Conservation (phyloP, 257 asterid genomes). For the Solanum bulbocastanum region DNA sequence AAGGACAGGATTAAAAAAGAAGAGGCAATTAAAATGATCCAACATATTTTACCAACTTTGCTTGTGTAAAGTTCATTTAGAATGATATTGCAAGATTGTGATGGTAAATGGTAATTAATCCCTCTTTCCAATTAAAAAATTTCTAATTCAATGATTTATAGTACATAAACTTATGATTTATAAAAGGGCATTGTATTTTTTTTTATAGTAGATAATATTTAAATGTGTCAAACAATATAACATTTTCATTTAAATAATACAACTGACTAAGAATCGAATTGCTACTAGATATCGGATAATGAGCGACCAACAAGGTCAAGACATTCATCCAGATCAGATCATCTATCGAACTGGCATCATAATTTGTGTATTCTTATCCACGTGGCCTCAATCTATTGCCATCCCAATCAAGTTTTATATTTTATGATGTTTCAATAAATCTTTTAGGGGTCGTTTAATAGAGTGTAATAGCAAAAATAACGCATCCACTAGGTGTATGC, state of each 20-base stretch:
- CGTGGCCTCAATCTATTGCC: neutral
- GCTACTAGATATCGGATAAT: neutral
- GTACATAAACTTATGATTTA: neutral
- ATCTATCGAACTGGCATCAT: neutral
- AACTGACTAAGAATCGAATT: neutral
- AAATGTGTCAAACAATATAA: neutral
- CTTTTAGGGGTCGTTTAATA: neutral
- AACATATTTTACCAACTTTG: neutral
- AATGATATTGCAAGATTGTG: neutral
- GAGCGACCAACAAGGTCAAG: neutral
- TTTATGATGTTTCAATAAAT: neutral
- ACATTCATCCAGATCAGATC: neutral
- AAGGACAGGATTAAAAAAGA: neutral
- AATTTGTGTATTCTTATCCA: neutral
- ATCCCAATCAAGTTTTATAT: neutral
- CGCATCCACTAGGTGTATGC: neutral
- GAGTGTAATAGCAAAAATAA: neutral
- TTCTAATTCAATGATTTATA: neutral
- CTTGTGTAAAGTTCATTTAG: neutral
- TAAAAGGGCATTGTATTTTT: neutral
- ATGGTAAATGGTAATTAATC: neutral
- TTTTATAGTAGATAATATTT: too few species aligned
- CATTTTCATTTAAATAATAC: neutral
- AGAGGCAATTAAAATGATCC: neutral
- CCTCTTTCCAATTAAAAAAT: neutral